phyloP scores from a whole-genome alignment of 2,329 filamentous ascomycete genomes.

The Cladosporium sp. region DNA sequence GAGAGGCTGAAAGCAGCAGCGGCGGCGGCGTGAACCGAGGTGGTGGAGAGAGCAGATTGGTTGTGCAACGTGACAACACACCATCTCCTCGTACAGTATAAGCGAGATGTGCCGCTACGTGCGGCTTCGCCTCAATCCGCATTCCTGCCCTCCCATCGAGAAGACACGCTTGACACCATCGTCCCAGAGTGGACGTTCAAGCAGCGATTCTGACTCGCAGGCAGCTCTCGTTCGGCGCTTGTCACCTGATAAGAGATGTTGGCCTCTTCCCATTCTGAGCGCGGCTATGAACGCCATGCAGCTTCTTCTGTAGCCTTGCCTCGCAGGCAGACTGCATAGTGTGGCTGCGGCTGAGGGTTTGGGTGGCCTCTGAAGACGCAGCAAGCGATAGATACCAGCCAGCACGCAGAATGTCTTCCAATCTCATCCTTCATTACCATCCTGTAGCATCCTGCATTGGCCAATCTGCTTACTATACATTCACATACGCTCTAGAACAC shows the following conservation, averaged over 20 bases:
- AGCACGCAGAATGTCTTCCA: not conserved
- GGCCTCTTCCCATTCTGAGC: slow-evolving; percentile 13
- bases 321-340: not conserved
- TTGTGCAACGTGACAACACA: slow-evolving; percentile 11
- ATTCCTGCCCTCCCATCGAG: slow-evolving; percentile 5
- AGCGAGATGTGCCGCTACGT: slow-evolving; percentile 5
- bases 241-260: slow-evolving; percentile 13
- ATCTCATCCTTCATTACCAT: not conserved
- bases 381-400: slow-evolving; percentile 4
- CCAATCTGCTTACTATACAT: not conserved
- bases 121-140: not conserved
- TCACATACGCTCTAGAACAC: not conserved
- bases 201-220: slow-evolving; percentile 7
- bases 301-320: slow-evolving; percentile 1
- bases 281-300: slow-evolving; percentile 16
- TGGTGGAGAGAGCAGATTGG: slow-evolving; percentile 5
- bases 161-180: not conserved
- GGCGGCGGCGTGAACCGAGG: not conserved
- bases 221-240: slow-evolving; percentile 9
- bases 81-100: not conserved
- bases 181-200: not conserved
- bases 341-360: not conserved
- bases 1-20: not conserved
- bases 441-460: not conserved
- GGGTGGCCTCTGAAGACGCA: slow-evolving; percentile 9